Base-by-base conservation (phyloP, 164 flowering plant species). In the Kalanchoe fedtschenkoi region DNA sequence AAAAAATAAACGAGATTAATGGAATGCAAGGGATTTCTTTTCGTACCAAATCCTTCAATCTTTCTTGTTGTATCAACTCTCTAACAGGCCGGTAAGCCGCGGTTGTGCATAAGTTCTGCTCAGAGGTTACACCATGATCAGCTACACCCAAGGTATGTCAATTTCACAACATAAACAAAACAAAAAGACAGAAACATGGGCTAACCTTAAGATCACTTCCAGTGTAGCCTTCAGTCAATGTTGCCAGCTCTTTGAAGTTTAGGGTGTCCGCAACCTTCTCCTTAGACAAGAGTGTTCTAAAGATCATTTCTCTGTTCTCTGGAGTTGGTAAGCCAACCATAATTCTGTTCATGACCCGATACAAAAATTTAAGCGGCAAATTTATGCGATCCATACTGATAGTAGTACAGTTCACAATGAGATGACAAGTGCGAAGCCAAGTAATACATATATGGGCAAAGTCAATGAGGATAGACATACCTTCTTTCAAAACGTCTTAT, bases 181-280 rank as follows among this genome's bases (percentile, higher is more conserved):
- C n/a, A n/a, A n/a, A n/a, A n/a, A n/a, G 51, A n/a, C 7, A n/a
- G 9, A 43, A 8, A 21, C 11, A 6, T 6, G 8, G 19, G 3
- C 66, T 32, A 58, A 90, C 98, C 98, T 92, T 89, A 7, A 92
- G 82, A 76, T 89, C 98, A 66, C 98, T 89, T 77, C 98, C 98
- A 65, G 72, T 83, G 62, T 79, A 89, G 65, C 97, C 98, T 74
- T 90, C 97, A 26, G 98, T 93, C 95, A 93, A 76, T 16, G 75
- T 67, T 22, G 97, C 98, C 42, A 93, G 82, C 77, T 89, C 97
- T 67, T 79, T 85, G 53, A 75, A 83, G 61, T 90, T 83, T 47
- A 93, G 71, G 28, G 77, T 82, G 65, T 78, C 86, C 53, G 77
- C 87, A 30, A 77, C 77, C 64, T 72, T 89, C 59, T 90, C 98